Evolutionary conservation across 768 basidiomycete species (phyloP).

Genomic region (Phylloporus arenicola): DNA sequence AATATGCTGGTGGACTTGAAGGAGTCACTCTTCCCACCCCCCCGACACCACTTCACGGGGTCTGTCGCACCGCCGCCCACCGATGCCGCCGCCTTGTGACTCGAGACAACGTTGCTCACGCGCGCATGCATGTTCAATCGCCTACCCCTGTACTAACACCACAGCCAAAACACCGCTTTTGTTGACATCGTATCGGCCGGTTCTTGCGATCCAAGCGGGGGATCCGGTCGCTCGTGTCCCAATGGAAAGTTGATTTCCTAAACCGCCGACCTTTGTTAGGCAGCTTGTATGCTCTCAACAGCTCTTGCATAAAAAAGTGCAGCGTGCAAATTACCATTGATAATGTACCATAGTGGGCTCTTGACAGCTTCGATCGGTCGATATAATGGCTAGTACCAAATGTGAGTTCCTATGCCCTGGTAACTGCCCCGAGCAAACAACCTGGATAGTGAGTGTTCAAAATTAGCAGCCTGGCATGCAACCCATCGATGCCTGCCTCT

Average conservation of each 20-base stretch:
- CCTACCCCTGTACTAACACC: no score
- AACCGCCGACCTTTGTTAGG: constrained; percentile 43
- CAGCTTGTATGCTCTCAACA: constrained; percentile 21
- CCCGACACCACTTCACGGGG: constrained; percentile 24
- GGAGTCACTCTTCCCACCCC: constrained; percentile 28
- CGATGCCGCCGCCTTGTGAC: background rate
- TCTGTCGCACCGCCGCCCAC: constrained; percentile 15
- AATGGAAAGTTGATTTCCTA: constrained; percentile 40
- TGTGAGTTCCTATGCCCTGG: no score
- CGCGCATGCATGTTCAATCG: background rate
- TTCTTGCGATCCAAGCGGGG: background rate
- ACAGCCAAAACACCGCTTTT: constrained; percentile 16
- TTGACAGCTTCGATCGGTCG: no score
- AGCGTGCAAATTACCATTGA: no score
- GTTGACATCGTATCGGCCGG: constrained; percentile 19
- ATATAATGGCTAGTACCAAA: no score
- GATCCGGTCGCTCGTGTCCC: background rate
- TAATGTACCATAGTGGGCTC: no score
- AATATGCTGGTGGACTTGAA: constrained; percentile 21
- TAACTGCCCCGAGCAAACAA: no score
- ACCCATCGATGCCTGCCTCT: no score
- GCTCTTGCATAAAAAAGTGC: no score
- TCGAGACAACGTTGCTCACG: background rate
- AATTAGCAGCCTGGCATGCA: no score
- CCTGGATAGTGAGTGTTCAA: no score